Evolutionary conservation across 164 flowering plant genomes (phyloP), one percentile per base, ranked within the genome.

Genomic region (Vitis rupestris): DNA sequence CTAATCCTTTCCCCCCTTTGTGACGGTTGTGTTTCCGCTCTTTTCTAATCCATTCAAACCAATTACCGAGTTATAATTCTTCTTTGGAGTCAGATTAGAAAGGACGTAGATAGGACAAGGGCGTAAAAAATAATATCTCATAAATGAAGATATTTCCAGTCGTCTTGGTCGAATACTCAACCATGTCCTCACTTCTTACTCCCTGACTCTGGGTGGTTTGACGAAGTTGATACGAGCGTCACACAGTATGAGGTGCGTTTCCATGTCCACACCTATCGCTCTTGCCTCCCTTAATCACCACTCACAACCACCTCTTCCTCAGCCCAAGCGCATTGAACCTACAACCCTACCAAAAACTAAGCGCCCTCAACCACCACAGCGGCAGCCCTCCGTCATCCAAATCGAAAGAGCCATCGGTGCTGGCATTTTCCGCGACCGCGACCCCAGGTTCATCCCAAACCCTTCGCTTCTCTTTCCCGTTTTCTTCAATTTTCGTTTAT

Each of bases 351-450:
- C 55, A 49, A 50, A n/a, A 17, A 58, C 31, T 11, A 51, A n/a
- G 53, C 52, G 44, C 51, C 69, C 14, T 29, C 44, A 67, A 44
- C 71, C 66, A 30, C 63, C 49, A 30, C 71, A 59, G 13, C 55
- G 15, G 10, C 64, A 60, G 59, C 90, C 86, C 29, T 83, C 90
- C 5, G 72, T 87, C 47, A 16, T 76, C 10, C 86, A 88, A 65
- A 81, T 92, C n/a, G 93, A 92, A 76, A 78, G 85, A 23, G 93
- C 89, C 19, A 85, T 92, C 47, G 92, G 93, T 6, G 86, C 91
- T 16, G 97, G 92, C 44, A 61, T 81, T 2, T 85, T 70, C 70
- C 82, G 84, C 4, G 84, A 88, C 65, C 23, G 69, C 12, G 83
- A 81, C 57, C 66, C 82, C 69, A 76, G 73, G 88, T 54, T 71